phyloP scores from a whole-genome alignment of 2,329 filamentous ascomycete genomes.

The Mollisia scopiformis region DNA sequence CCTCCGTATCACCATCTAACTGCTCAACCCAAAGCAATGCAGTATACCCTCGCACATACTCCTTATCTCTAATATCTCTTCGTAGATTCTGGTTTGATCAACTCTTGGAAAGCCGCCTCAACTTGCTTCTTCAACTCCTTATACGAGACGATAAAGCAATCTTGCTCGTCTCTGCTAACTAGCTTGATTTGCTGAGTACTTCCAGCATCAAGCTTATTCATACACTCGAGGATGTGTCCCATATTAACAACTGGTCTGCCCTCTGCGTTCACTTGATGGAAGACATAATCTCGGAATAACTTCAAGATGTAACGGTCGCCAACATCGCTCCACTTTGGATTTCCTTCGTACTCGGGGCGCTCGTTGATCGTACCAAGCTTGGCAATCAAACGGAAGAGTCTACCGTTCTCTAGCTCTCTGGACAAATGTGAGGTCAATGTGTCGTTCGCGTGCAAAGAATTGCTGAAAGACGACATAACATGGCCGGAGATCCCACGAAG shows the following conservation, averaged over 20 bases:
- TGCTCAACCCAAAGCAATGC: not conserved
- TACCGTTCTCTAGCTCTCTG: constrained; percentile 87
- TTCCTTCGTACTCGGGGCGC: constrained; percentile 80
- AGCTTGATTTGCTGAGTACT: constrained; percentile 84
- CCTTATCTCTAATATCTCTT: constrained; percentile 17
- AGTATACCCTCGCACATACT: not conserved
- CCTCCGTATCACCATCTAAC: not conserved
- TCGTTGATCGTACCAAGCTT: constrained; percentile 92
- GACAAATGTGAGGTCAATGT: constrained; percentile 71
- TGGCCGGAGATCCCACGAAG: constrained; percentile 78
- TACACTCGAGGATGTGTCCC: constrained; percentile 81
- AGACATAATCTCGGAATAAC: constrained; percentile 95
- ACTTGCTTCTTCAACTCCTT: constrained; percentile 79
- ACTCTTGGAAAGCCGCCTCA: constrained; percentile 58
- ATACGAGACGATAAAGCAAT: constrained; percentile 84
- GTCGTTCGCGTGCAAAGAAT: constrained; percentile 78
- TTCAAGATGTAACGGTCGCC: constrained; percentile 92
- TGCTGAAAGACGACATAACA: constrained; percentile 75
- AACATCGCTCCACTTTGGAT: constrained; percentile 84
- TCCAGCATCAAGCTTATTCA: constrained; percentile 93
- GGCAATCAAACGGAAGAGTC: constrained; percentile 75
- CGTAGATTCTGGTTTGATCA: constrained; percentile 37
- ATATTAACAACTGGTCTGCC: constrained; percentile 84
- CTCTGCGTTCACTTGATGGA: constrained; percentile 89
- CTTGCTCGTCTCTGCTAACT: constrained; percentile 88